Evolutionary conservation across 106 monocot species (phyloP), one percentile per base, ranked within the genome.

Genomic region (Apostasia ramifera): DNA sequence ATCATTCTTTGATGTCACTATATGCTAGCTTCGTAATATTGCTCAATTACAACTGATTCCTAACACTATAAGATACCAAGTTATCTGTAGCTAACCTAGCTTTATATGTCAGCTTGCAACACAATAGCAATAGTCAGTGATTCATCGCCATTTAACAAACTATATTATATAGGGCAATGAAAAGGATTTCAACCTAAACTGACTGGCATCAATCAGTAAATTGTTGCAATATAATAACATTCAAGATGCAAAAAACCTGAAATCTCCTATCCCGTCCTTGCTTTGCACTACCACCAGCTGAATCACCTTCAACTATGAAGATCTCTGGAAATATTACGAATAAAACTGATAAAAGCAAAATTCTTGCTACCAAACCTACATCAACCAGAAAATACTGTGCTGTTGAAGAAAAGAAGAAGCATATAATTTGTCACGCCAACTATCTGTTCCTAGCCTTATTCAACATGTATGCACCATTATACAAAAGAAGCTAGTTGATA

Each of bases 291-390:
- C 97, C 97, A 56, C 97, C 92, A 61, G 97, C 97, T 71, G 92
- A 98, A 78, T 98, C 97, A 57, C 97, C 97, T 78, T 98, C 97
- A 65, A 98, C 92, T 15, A 98, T 92, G 76, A 98, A 98, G 43
- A 98, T 98, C 69, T 98, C 97, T 98, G 85, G 47, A 81, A 63
- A 70, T 3, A 48, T 49, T 62, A 55, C 39, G 15, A 12, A 6
- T 42, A 71, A 44, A 8, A 26, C 4, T 6, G n/a, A 51, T 43
- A 3, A 71, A 44, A 45, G 66, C 48, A 40, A 42, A 26, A 42
- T 59, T 43, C 40, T 57, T 46, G 45, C 38, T 15, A 70, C 9
- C 8, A 70, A 46, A 14, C 38, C 37, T 1, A 47, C 14, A 48
- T 11, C 1, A 44, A 8, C 15, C 3, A 38, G 43, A 43, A 14